Evolutionary conservation across 2,329 filamentous ascomycete genomes (phyloP).

Genomic region (Allantophomopsis cytisporea): DNA sequence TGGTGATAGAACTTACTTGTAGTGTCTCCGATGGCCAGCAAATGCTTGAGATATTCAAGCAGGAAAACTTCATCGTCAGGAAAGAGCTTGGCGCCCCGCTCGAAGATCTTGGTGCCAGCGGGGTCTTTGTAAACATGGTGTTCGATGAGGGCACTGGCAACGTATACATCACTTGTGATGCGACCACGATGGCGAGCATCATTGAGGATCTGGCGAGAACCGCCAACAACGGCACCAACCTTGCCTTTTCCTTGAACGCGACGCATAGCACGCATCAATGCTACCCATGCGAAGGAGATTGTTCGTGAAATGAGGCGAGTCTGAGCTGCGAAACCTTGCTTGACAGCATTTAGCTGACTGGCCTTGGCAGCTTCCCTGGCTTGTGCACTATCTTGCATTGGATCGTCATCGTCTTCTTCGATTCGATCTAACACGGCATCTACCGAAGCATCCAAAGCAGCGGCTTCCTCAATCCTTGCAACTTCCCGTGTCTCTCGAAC

Average conservation of each 20-base stretch:
- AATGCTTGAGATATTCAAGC: slow-evolving; percentile 88
- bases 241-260: slow-evolving; percentile 77
- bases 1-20: slow-evolving; percentile 53
- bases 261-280: slow-evolving; percentile 84
- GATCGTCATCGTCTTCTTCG: slow-evolving; percentile 36
- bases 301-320: slow-evolving; percentile 67
- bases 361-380: slow-evolving; percentile 34
- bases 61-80: slow-evolving; percentile 89
- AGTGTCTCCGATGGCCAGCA: slow-evolving; percentile 83
- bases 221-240: slow-evolving; percentile 27
- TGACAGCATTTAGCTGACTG: slow-evolving; percentile 45
- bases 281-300: slow-evolving; percentile 90
- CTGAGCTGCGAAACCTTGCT: slow-evolving; percentile 58
- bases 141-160: slow-evolving; percentile 84
- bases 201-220: slow-evolving; percentile 76
- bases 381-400: slow-evolving; percentile 14
- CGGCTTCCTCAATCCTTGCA: slow-evolving; percentile 38
- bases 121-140: slow-evolving; percentile 92
- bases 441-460: slow-evolving; percentile 16
- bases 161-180: slow-evolving; percentile 88
- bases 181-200: slow-evolving; percentile 80
- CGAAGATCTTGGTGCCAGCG: slow-evolving; percentile 88
- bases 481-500: slow-evolving; percentile 46
- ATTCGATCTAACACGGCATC: slow-evolving; percentile 27
- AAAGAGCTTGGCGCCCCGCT: slow-evolving; percentile 85